Evolutionary conservation across 106 monocot genomes (phyloP).

Genomic region (Allium fistulosum): DNA sequence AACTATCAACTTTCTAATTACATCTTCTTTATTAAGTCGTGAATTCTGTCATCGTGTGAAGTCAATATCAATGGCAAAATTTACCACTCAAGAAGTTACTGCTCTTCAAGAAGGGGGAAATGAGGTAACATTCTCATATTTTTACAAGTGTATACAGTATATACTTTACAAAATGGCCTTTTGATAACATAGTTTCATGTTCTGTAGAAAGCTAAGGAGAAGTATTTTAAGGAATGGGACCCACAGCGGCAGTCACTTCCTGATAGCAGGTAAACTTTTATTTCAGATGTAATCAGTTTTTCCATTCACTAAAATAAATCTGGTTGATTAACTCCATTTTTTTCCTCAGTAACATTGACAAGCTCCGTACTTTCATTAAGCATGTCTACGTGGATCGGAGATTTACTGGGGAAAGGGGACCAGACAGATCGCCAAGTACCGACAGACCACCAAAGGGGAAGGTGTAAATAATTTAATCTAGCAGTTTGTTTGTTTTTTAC

Average conservation of each 20-base stretch:
- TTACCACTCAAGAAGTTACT: slow-evolving; percentile 76
- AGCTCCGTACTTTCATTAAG: slow-evolving; percentile 79
- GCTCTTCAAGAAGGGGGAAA: slow-evolving; percentile 94
- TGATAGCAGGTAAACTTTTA: slow-evolving; percentile 68
- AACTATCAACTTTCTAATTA: slow-evolving; percentile 2
- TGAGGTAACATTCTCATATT: slow-evolving; percentile 42
- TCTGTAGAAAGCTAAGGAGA: slow-evolving; percentile 60
- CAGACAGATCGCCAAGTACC: slow-evolving; percentile 14
- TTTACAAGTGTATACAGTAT: background rate
- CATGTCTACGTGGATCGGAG: slow-evolving; percentile 83
- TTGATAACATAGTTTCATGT: background rate
- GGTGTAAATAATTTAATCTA: slow-evolving; percentile 26
- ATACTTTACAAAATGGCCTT: too few relatives aligned
- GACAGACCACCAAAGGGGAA: slow-evolving; percentile 47
- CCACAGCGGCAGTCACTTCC: slow-evolving; percentile 67
- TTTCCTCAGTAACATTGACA: slow-evolving; percentile 60
- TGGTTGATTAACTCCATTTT: slow-evolving; percentile 1
- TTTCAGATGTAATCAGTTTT: background rate
- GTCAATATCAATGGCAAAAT: slow-evolving; percentile 95
- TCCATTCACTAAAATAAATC: background rate
- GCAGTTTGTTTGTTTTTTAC: too few relatives aligned
- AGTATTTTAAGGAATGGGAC: slow-evolving; percentile 89
- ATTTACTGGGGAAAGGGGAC: slow-evolving; percentile 50
- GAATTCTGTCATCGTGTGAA: slow-evolving; percentile 96
- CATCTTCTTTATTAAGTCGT: slow-evolving; percentile 36